Evolutionary conservation across 83 land plant species (phyloP).

Genomic region (Picea engelmannii): DNA sequence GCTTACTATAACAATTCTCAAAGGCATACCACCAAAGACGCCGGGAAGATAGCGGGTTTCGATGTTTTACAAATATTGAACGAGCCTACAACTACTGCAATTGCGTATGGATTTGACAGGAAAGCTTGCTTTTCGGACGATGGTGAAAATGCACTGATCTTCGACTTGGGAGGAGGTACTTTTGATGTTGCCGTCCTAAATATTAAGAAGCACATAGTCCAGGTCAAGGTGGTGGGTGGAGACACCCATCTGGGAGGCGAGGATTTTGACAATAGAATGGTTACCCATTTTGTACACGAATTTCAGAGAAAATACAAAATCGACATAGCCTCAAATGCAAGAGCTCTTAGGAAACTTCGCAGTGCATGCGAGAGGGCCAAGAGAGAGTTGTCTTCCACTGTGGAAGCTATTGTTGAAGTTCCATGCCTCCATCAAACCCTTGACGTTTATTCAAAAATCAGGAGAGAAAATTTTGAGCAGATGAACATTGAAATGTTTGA

Average conservation of each 20-base stretch:
- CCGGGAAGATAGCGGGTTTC: too few species aligned
- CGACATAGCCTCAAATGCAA: slow-evolving; percentile 8
- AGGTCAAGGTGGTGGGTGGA: slow-evolving; percentile 57
- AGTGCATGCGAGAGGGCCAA: slow-evolving; percentile 58
- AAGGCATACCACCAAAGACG: too few species aligned
- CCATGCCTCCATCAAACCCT: slow-evolving; percentile 20
- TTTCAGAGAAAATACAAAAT: slow-evolving; percentile 17
- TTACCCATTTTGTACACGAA: slow-evolving; percentile 19
- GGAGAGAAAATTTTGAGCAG: slow-evolving; percentile 13
- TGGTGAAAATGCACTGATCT: neutral
- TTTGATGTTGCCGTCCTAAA: slow-evolving; percentile 14
- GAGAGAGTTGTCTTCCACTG: slow-evolving; percentile 47
- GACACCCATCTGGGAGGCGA: slow-evolving; percentile 50
- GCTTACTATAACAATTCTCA: too few species aligned
- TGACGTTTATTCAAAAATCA: slow-evolving; percentile 18
- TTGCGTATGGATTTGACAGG: slow-evolving; percentile 14
- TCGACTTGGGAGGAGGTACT: slow-evolving; percentile 9
- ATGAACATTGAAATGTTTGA: slow-evolving; percentile 18
- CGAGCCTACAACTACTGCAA: neutral
- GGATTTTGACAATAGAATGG: slow-evolving; percentile 31
- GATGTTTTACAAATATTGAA: too few species aligned
- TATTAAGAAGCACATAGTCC: slow-evolving; percentile 7
- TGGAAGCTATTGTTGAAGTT: slow-evolving; percentile 49
- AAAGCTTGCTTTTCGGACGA: neutral
- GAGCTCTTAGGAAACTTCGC: slow-evolving; percentile 9